Evolutionary conservation across 1,284 basidiomycete genomes (phyloP).

Genomic region (Phylloboletellus chloephorus): DNA sequence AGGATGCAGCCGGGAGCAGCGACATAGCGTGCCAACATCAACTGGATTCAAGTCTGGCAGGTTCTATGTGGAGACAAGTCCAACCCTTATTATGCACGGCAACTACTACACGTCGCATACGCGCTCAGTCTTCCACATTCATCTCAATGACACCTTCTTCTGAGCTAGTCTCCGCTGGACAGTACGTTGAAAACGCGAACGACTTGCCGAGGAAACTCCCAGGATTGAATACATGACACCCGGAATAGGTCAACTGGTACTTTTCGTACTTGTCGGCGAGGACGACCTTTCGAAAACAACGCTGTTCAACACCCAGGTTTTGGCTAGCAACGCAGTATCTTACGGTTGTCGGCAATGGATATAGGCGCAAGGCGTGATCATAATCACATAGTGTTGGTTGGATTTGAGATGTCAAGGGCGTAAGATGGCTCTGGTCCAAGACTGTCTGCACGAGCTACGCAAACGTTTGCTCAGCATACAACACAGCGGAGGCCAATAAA

Average conservation of each 20-base stretch:
- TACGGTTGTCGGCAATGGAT: constrained; percentile 91
- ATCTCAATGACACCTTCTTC: constrained; percentile 56
- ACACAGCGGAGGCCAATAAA: background rate
- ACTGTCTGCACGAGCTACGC: constrained; percentile 86
- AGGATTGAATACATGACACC: constrained; percentile 98
- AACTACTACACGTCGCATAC: background rate
- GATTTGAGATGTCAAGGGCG: constrained; percentile 77
- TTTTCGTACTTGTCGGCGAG: constrained; percentile 96
- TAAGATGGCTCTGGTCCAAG: constrained; percentile 88
- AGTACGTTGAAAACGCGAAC: constrained; percentile 85
- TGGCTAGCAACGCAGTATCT: constrained; percentile 4
- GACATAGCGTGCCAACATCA: constrained; percentile 24
- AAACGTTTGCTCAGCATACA: constrained; percentile 7
- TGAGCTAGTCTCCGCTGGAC: constrained; percentile 69
- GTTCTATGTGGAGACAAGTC: no score
- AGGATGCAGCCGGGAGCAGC: constrained; percentile 12
- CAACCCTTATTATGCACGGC: background rate
- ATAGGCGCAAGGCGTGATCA: constrained; percentile 89
- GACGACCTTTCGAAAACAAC: constrained; percentile 57
- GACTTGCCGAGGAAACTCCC: constrained; percentile 80
- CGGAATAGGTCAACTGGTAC: constrained; percentile 95
- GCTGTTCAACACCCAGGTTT: constrained; percentile 8
- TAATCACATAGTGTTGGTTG: constrained; percentile 89
- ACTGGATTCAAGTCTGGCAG: background rate
- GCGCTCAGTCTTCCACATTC: constrained; percentile 28